Percentiles rank a stretch among this genome's conserved stretches.
These are phyloP conservation scores for Coemansia sp. DNA, from an alignment of 192 early-diverging fungal genomes.

Conservation along the genomic window DNA sequence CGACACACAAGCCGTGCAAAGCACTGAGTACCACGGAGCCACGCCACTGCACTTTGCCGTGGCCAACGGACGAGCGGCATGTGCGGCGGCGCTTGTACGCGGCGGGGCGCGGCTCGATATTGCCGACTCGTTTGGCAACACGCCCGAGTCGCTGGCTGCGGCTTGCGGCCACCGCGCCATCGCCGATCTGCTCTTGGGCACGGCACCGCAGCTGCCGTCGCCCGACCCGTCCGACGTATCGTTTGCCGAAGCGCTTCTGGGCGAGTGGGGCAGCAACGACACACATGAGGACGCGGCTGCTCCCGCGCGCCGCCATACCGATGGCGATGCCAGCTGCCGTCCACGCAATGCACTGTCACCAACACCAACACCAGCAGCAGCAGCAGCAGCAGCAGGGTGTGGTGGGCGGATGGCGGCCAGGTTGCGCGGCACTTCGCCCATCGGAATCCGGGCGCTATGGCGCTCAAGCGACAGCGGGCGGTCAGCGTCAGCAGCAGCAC, in stretches of 20 bases:
- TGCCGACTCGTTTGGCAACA: constrained; percentile 54
- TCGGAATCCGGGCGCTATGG: constrained; percentile 27
- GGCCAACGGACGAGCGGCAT: constrained; percentile 64
- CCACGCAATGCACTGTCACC: constrained; percentile 1
- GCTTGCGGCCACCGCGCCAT: constrained; percentile 19
- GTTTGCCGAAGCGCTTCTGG: background rate
- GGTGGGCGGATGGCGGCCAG: constrained; percentile 10
- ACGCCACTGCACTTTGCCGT: constrained; percentile 83
- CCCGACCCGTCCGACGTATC: constrained; percentile 24
- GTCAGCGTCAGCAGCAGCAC: too few species aligned
- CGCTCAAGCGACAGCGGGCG: too few species aligned
- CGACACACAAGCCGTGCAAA: background rate
- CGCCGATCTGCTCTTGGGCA: background rate
- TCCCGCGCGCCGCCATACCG: constrained; percentile 32
- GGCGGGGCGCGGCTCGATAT: constrained; percentile 59
- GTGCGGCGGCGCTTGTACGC: constrained; percentile 59
- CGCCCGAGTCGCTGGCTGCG: constrained; percentile 29
- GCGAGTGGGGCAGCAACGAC: background rate
- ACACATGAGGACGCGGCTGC: background rate
- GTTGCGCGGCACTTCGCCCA: constrained; percentile 29
- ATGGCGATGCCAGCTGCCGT: constrained; percentile 23
- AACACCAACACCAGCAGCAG: constrained; percentile 1
- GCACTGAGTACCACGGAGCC: constrained; percentile 50
- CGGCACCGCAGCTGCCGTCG: constrained; percentile 32
- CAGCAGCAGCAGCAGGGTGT: background rate